Base-by-base conservation (phyloP, 768 basidiomycete species). In the Leucocoprinus sp. region DNA sequence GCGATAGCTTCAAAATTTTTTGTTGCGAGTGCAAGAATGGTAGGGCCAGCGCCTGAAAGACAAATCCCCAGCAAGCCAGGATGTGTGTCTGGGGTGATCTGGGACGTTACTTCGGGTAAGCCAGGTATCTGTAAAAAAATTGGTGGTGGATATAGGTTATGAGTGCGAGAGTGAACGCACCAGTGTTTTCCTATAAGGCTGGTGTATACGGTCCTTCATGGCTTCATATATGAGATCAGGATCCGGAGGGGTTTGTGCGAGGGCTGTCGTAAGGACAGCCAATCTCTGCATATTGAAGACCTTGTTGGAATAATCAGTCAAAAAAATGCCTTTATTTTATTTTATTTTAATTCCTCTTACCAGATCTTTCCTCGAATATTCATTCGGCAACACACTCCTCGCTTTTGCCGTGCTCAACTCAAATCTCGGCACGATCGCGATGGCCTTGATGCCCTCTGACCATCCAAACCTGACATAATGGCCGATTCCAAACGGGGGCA, bases 181-280 rank as follows among this genome's bases (percentile, higher is more conserved):
- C 47, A 99, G 71, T 21, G 72, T 62, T 64, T 84, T 91, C 23
- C 96, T 82, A 61, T 97, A 98, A 1, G 96, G 96, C 60, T 99
- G 96, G 61, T 99, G 96, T 11, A 99, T 76, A 42, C 88, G 81
- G 65, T 99, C 96, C 58, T 97, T 95, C 96, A 98, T 98, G 1
- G 95, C 95, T 60, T 98, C 95, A 63, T 95, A 98, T 48, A 98
- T 97, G n/a, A 99, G 78, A 17, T 82, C 87, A 0, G 96, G 81
- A 60, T 99, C 91, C 1, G 93, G 93, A 1, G 96, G 95, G 8
- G 82, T 79, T 57, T 85, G 83, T 2, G 80, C 85, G 8, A 99
- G 76, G 0, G 96, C 93, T 2, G 93, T 95, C 1, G 95, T 98
- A 44, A 99, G 73, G 22, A 99, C 96, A 0, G 95, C 96, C 11